A percentile compares a stretch with the other conserved stretches of the same genome.
These are phyloP conservation scores for Gossypium stocksii DNA, from an alignment of 345 rosid species.

Conservation along the genomic window DNA sequence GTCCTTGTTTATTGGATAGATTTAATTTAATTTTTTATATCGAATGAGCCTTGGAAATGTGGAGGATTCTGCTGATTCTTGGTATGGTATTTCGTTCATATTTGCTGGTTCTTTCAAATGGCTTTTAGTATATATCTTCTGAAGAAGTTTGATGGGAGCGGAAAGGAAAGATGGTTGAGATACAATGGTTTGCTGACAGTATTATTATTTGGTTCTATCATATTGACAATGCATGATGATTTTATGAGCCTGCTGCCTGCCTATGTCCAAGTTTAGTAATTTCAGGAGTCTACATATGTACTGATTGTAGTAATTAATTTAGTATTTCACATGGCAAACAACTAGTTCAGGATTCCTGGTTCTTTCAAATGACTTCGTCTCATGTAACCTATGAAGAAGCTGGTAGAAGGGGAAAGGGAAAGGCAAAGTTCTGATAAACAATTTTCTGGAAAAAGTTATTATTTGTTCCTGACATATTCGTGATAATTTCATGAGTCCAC, in stretches of 20 bases:
- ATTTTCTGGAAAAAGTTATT: not conserved
- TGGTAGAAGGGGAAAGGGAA: not conserved
- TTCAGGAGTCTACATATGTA: not conserved
- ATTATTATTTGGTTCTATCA: not conserved
- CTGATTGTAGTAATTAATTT: not conserved
- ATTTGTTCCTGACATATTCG: not conserved
- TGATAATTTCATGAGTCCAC: not conserved
- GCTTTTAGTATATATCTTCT: not conserved
- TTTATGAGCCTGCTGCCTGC: not conserved
- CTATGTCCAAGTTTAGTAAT: not conserved
- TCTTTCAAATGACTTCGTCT: not conserved
- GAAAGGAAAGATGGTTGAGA: not conserved
- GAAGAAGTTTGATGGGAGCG: not conserved
- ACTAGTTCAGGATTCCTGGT: not conserved
- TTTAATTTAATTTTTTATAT: not conserved
- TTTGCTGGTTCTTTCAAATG: not conserved
- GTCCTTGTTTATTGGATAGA: not conserved
- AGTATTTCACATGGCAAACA: not conserved
- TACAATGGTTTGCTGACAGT: not conserved
- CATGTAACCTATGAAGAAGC: not conserved
- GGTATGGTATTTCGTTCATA: not conserved
- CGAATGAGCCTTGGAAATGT: not conserved
- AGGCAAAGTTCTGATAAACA: not conserved
- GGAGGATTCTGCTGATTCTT: slow-evolving; percentile 1
- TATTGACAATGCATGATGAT: not conserved